Percentiles rank a stretch among this genome's conserved stretches.
These are phyloP conservation scores for Mesembryanthemum crystallinum DNA, from an alignment of 148 eudicot genomes.

Conservation along the genomic window DNA sequence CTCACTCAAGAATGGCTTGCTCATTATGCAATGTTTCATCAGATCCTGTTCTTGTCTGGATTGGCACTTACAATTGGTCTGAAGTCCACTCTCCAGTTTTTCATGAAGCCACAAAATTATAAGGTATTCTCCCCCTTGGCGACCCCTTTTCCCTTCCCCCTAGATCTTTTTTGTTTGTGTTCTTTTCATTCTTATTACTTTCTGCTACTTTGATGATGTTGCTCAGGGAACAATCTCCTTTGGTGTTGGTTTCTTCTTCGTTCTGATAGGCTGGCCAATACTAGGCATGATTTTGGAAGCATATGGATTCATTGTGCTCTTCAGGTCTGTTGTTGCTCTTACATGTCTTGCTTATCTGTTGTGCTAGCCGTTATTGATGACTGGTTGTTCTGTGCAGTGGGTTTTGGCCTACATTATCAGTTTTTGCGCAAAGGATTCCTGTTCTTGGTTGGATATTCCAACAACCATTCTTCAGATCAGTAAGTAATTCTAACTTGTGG, in stretches of 20 bases:
- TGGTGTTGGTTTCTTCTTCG: conserved; percentile 84
- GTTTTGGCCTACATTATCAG: conserved; percentile 89
- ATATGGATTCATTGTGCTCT: conserved; percentile 88
- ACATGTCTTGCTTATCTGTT: conserved; percentile 12
- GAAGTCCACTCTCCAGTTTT: conserved; percentile 81
- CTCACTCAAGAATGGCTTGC: conserved; percentile 6
- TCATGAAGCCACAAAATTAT: conserved; percentile 76
- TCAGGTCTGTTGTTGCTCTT: conserved; percentile 54
- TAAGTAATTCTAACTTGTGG: conserved; percentile 32
- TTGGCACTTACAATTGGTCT: conserved; percentile 82
- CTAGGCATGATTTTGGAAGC: conserved; percentile 89
- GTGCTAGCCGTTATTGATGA: conserved; percentile 15
- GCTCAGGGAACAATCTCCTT: conserved; percentile 85
- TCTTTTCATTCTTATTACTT: not conserved
- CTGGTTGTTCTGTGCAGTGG: conserved; percentile 52
- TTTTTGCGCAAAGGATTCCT: conserved; percentile 86
- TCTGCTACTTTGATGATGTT: conserved; percentile 11
- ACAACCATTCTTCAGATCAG: conserved; percentile 86
- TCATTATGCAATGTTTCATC: conserved; percentile 11
- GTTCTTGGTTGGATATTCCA: conserved; percentile 88
- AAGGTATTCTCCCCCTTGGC: conserved; percentile 36
- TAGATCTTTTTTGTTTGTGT: not conserved
- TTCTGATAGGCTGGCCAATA: conserved; percentile 89
- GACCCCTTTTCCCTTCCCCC: not conserved
- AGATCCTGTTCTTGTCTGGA: conserved; percentile 94